phyloP scores from a whole-genome alignment of 2,329 filamentous ascomycete genomes.

The Arthrobotrys megalospora region DNA sequence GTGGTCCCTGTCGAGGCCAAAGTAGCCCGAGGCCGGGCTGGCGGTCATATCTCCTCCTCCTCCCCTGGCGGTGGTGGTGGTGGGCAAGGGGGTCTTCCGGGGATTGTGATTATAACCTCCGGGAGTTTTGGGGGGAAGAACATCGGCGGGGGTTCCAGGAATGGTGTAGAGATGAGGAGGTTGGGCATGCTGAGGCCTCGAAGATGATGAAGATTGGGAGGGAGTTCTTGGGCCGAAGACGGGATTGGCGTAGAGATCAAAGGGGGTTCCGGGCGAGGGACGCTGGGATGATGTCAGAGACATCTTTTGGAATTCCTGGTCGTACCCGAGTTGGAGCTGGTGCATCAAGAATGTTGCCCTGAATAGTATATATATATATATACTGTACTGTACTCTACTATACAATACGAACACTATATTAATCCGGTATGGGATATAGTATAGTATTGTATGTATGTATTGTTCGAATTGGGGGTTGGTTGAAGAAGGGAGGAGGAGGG shows the following conservation, averaged over 20 bases:
- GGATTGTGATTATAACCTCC: conserved; percentile 29
- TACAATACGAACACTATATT: too few relatives aligned
- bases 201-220: not conserved
- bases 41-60: too few relatives aligned
- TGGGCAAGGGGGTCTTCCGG: conserved; percentile 52
- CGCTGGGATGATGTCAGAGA: conserved; percentile 61
- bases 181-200: conserved; percentile 53
- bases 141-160: conserved; percentile 56
- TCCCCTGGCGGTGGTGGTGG: too few relatives aligned
- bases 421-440: too few relatives aligned
- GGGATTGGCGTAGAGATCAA: conserved; percentile 41
- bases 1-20: conserved; percentile 63
- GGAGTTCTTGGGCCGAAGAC: conserved; percentile 41
- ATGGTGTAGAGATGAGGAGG: conserved; percentile 59
- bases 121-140: conserved; percentile 39
- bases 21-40: conserved; percentile 63
- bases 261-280: conserved; percentile 55
- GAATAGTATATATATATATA: too few relatives aligned
- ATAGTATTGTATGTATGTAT: too few relatives aligned
- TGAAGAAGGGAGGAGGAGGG: not conserved
- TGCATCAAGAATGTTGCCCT: conserved; percentile 27
- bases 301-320: conserved; percentile 56
- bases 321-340: conserved; percentile 33
- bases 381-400: too few relatives aligned
- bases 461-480: too few relatives aligned